These are phyloP conservation scores for Nannochloris sp. DNA, from an alignment of 139 green algal genomes.

Conservation along the genomic window DNA sequence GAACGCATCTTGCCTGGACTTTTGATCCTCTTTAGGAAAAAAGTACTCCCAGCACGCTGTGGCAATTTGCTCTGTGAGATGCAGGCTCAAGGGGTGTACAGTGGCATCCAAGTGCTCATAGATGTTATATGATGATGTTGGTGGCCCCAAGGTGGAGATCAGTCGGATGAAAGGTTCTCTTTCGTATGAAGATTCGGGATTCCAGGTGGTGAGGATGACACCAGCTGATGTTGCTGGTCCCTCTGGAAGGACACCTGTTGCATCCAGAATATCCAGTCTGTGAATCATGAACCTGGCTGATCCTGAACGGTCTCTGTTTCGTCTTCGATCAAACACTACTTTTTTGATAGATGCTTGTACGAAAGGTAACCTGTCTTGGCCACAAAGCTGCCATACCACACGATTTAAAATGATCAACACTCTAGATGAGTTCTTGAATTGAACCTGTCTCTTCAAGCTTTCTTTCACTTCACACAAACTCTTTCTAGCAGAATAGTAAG, in stretches of 20 bases:
- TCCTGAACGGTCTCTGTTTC: conserved; percentile 37
- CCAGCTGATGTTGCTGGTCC: conserved; percentile 30
- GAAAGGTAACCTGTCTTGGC: conserved; percentile 21
- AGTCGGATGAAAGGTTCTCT: conserved; percentile 29
- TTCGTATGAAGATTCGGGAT: conserved; percentile 44
- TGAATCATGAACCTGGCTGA: conserved; percentile 42
- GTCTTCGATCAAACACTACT: conserved; percentile 25
- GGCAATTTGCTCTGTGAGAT: conserved; percentile 44
- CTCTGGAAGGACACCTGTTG: conserved; percentile 15
- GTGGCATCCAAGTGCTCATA: conserved; percentile 59
- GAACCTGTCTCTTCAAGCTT: conserved; percentile 6
- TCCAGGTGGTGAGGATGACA: conserved; percentile 50
- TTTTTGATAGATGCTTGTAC: conserved; percentile 20
- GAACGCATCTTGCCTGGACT: conserved; percentile 26
- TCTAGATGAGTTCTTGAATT: conserved; percentile 24
- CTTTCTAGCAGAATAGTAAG: conserved; percentile 10
- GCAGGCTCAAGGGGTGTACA: conserved; percentile 50
- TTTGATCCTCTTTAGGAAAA: conserved; percentile 37
- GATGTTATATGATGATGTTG: conserved; percentile 34
- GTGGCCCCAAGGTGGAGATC: conserved; percentile 32
- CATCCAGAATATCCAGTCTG: conserved; percentile 30
- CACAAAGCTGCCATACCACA: conserved; percentile 41
- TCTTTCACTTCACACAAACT: conserved; percentile 25
- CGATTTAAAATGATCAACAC: conserved; percentile 33
- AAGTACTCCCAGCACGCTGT: conserved; percentile 48